A percentile compares a stretch with the other conserved stretches of the same genome.
Evolutionary conservation across 73 alveolate species (phyloP).

Genomic region (Tetrahymena thermophila): DNA sequence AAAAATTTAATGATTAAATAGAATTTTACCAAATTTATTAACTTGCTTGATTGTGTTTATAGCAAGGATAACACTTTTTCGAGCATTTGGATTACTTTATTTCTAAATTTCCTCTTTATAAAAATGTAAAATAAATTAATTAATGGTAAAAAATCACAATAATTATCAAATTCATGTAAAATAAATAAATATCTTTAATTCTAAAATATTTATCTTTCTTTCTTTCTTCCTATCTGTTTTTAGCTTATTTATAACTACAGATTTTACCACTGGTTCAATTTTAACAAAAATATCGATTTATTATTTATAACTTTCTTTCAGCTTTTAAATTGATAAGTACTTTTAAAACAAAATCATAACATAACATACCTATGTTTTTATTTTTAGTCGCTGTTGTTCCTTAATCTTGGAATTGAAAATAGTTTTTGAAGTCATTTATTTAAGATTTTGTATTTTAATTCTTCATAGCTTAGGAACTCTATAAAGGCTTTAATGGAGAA

Average conservation of each 20-base stretch:
- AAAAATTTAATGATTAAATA: neutral
- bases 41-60: neutral
- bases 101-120: neutral
- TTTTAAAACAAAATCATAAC: neutral
- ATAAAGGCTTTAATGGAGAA: neutral
- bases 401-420: neutral
- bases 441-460: neutral
- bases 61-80: neutral
- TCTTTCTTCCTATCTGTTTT: too few relatives aligned
- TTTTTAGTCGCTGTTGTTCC: neutral
- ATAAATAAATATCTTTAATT: too few relatives aligned
- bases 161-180: too few relatives aligned
- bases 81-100: neutral
- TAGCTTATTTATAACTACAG: too few relatives aligned
- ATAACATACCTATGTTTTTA: neutral
- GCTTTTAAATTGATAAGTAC: too few relatives aligned
- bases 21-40: neutral
- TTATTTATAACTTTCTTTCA: neutral
- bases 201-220: too few relatives aligned
- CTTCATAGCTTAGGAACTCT: neutral
- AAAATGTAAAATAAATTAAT: neutral
- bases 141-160: neutral
- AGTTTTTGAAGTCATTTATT: neutral
- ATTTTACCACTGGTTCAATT: neutral
- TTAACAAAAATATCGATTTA: too few relatives aligned